Evolutionary conservation across 2,329 filamentous ascomycete genomes (phyloP).

Genomic region (Penicillium sp.): DNA sequence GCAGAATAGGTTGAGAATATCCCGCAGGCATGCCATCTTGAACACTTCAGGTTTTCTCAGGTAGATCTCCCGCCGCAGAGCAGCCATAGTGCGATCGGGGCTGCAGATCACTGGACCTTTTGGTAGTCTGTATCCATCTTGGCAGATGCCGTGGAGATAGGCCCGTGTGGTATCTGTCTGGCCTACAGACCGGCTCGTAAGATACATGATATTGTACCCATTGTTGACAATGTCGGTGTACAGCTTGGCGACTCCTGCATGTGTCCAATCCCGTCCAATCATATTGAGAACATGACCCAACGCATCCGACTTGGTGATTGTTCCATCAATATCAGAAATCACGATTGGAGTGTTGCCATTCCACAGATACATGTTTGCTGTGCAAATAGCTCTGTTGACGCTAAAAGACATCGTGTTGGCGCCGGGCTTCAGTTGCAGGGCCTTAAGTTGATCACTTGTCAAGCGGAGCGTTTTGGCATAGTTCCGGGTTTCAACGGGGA

Average conservation of each 20-base stretch:
- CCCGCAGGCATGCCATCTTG: constrained; percentile 97
- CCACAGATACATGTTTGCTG: constrained; percentile 93
- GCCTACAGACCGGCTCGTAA: constrained; percentile 90
- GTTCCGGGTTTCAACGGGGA: constrained; percentile 70
- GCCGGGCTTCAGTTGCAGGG: constrained; percentile 76
- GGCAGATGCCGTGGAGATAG: constrained; percentile 84
- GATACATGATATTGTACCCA: constrained; percentile 98
- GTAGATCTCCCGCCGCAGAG: constrained; percentile 86
- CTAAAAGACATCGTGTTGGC: constrained; percentile 94
- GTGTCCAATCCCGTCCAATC: constrained; percentile 97
- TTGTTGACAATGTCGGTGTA: constrained; percentile 95
- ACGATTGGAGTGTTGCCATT: constrained; percentile 87
- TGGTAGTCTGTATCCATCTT: constrained; percentile 82
- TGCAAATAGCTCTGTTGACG: constrained; percentile 90
- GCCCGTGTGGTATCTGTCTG: constrained; percentile 86
- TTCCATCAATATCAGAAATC: constrained; percentile 97
- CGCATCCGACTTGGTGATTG: constrained; percentile 96
- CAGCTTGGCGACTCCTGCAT: constrained; percentile 91
- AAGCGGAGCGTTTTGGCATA: constrained; percentile 95
- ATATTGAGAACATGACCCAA: constrained; percentile 92
- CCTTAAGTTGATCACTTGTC: constrained; percentile 92
- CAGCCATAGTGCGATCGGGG: constrained; percentile 91
- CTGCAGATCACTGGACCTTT: constrained; percentile 92
- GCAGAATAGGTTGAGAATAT: constrained; percentile 86
- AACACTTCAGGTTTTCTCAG: constrained; percentile 96